Evolutionary conservation across 805 yeast genomes (phyloP).

Genomic region (Metschnikowia drakensbergensis): DNA sequence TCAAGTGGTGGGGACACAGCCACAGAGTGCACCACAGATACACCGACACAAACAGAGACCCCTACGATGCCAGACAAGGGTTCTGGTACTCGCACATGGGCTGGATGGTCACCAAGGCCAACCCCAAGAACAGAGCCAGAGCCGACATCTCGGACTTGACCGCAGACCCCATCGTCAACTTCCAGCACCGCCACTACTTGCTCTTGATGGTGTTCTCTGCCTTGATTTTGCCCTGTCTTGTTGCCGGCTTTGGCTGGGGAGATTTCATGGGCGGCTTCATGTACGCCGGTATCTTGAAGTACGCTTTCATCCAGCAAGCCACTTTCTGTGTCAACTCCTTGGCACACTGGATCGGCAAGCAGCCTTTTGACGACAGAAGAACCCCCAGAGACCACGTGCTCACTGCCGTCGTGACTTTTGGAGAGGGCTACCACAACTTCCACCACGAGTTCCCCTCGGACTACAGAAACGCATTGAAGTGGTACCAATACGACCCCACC

Average conservation of each 20-base stretch:
- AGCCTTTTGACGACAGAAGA: constrained; percentile 84
- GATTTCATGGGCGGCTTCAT: constrained; percentile 65
- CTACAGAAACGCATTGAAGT: constrained; percentile 80
- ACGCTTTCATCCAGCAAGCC: constrained; percentile 73
- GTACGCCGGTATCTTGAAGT: constrained; percentile 70
- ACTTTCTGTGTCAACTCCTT: constrained; percentile 83
- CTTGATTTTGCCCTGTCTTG: constrained; percentile 56
- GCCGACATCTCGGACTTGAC: constrained; percentile 78
- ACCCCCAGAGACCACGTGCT: constrained; percentile 81
- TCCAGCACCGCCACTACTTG: constrained; percentile 78
- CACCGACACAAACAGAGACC: constrained; percentile 79
- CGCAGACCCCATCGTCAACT: constrained; percentile 71
- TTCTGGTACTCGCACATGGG: constrained; percentile 84
- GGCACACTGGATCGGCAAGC: constrained; percentile 83
- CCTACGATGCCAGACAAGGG: constrained; percentile 81
- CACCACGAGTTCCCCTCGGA: constrained; percentile 89
- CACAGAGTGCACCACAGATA: constrained; percentile 86
- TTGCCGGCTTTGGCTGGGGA: constrained; percentile 28
- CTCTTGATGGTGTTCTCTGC: constrained; percentile 57
- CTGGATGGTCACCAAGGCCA: constrained; percentile 79
- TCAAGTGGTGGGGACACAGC: constrained; percentile 86
- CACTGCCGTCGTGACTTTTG: constrained; percentile 79
- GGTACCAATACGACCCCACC: constrained; percentile 89
- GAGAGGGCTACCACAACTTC: constrained; percentile 88
- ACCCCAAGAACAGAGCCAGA: constrained; percentile 77